Base-by-base conservation (phyloP, 2,329 filamentous ascomycete species). In the Fusarium proliferatum region DNA sequence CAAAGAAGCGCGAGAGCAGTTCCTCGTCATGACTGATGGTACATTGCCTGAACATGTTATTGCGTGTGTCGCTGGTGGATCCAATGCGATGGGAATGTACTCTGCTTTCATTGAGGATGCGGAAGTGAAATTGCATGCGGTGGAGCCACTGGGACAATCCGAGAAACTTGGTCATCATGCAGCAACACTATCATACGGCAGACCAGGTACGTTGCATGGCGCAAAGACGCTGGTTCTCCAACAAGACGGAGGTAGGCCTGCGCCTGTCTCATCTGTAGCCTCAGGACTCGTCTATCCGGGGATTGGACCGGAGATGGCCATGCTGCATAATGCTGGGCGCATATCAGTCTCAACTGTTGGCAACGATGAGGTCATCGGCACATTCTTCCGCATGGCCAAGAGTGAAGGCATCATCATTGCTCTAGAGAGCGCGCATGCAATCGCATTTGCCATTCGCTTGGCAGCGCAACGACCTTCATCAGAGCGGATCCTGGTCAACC, bases 1-100 rank as follows among this genome's bases (percentile, higher is more conserved):
- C 0, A 56, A 26, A 8, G 64, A 67, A n/a, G 28, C 64, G 2
- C 63, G 62, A 4, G 23, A 52, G 6, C 64, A 67, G 16, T 67
- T 67, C 9, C 39, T 61, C 4, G 5, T 19, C 7, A 52, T 67
- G 33, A 38, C 5, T 13, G 12, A 33, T 9, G 62, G 52, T 1
- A 19, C 1, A 2, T 1, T 67, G 2, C 64, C 64, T 4, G 52
- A 67, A 1, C 62, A 67, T n/a, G 17, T 67, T 13, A 28, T 61
- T 4, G 64, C 64, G 11, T 67, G 64, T 9, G 64, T 67, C 16
- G 62, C 64, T 6, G 64, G 64, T 13, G 64, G 64, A 2, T 67
- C 64, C 0, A 67, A 67, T 19, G 64, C 63, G 0, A 36, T 67
- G 39, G 64, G 64, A 0, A 67, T 67, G 46, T 67, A 53, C 15